Base-by-base conservation (phyloP, 306 rosid genomes). In the Cicer cuneatum region DNA sequence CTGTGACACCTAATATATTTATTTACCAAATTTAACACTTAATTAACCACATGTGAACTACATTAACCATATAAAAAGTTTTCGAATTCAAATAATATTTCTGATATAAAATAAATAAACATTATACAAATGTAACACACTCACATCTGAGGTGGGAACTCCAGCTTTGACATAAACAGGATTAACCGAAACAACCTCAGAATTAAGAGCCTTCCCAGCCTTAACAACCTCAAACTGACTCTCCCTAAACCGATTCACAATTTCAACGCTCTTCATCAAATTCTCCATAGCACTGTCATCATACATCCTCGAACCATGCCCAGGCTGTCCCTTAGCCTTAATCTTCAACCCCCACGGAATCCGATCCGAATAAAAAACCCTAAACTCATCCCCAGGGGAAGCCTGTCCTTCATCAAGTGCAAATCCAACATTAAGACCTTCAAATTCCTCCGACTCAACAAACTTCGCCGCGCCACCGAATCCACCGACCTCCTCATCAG, bases 401-500 rank as follows among this genome's bases (percentile, higher is more conserved):
- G 98, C 96, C 83, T 89, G 98, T 0, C 98, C 98, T 74, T 93
- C 98, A 58, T 93, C 98, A 78, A 93, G 43, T 45, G 75, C 81
- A 24, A 93, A 91, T 16, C 96, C 98, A 1, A 91, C 84, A 6
- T 85, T 86, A 83, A 93, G 78, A 0, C 64, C 74, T 47, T 51
- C 51, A 14, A 93, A 89, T 10, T 89, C 83, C 71, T 84, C 51
- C 1, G 97, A 93, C 2, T 35, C 74, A 0, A 82, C 85, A 64
- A 93, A 91, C 85, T 67, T 82, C 4, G 67, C 84, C 1, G 85
- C 83, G 19, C 97, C 96, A 33, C 76, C 78, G 0, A 65, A 3
- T 24, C 98, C 96, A 4, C 98, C 98, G 4, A 88, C 83, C 76
- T 94, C 98, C 86, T 94, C 97, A 18, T 94, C 97, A 10, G 98